Evolutionary conservation across 2,329 filamentous ascomycete genomes (phyloP).

Genomic region (Pezicula carpinea): DNA sequence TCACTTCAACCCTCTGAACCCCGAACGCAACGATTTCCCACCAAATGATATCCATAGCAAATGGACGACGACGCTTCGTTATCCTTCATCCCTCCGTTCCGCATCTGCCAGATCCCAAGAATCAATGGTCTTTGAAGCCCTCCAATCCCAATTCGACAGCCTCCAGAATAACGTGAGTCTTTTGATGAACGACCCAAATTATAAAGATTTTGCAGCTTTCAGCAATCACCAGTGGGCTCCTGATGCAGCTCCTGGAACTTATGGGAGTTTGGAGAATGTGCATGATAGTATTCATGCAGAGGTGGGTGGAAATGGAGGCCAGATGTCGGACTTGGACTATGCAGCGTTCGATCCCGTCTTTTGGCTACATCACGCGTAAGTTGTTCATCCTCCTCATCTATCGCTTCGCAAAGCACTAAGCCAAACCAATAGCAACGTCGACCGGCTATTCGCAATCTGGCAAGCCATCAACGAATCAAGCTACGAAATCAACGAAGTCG

Average conservation of each 20-base stretch:
- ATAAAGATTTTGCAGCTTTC: slow-evolving; percentile 62
- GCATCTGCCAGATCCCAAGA: slow-evolving; percentile 16
- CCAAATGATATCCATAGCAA: slow-evolving; percentile 9
- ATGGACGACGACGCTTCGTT: slow-evolving; percentile 20
- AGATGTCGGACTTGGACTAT: slow-evolving; percentile 67
- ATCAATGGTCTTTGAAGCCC: slow-evolving; percentile 14
- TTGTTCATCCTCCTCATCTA: background rate
- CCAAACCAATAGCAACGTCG: slow-evolving; percentile 49
- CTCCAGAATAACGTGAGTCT: slow-evolving; percentile 19
- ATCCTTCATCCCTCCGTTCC: slow-evolving; percentile 15
- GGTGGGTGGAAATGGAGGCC: slow-evolving; percentile 45
- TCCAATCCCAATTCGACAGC: slow-evolving; percentile 16
- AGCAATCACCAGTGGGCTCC: slow-evolving; percentile 61
- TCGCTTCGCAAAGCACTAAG: background rate
- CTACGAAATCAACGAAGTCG: slow-evolving; percentile 56
- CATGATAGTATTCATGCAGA: slow-evolving; percentile 60
- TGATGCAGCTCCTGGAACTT: slow-evolving; percentile 12
- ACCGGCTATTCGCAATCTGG: slow-evolving; percentile 74
- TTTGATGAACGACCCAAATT: slow-evolving; percentile 41
- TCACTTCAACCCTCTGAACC: slow-evolving; percentile 50
- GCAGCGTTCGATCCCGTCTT: slow-evolving; percentile 71
- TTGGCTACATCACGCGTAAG: slow-evolving; percentile 27
- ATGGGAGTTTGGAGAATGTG: slow-evolving; percentile 47
- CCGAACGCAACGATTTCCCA: slow-evolving; percentile 18
- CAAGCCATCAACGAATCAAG: slow-evolving; percentile 65